Base-by-base conservation (phyloP, 2,329 filamentous ascomycete species). In the Didymella glomerata region DNA sequence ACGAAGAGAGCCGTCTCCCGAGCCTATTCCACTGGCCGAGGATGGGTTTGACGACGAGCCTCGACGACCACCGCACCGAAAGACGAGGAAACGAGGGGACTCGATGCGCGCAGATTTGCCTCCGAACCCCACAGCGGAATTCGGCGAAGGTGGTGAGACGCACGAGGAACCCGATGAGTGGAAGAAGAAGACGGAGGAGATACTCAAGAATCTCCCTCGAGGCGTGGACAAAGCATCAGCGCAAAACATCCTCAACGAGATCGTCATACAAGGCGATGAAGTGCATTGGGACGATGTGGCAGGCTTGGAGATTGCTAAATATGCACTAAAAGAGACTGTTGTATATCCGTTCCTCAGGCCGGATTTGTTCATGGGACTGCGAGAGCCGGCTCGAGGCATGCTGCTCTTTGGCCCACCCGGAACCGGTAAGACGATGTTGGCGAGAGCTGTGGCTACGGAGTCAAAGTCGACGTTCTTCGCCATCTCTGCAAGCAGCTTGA, bases 351-450 rank as follows among this genome's bases (percentile, higher is more conserved):
- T 99, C 74, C 81, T 99, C 11, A 90, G 95, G 1, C 95, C 95
- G 1, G 95, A 99, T 77, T 81, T 99, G 2, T 99, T 99, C 79
- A 95, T 94, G 86, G 95, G 95, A 0, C 83, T 99, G 11, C 90
- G 95, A 38, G 95, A 99, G 73, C 95, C 95, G 20, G 94, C 95
- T 14, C 85, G 93, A 57, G 95, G 95, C 6, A 98, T 99, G 92
- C 83, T 99, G 1, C 83, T 99, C 1, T 99, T 99, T 73, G 95
- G 95, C 0, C 95, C 95, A 1, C 95, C 95, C 0, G 95, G 95
- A n/a, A 99, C 95, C 0, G 95, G 95, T 51, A 99, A 99, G 78
- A 99, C 95, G 0, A 99, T 99, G 95, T 82, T 99, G 36, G 95
- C 95, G 10, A 87, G 95, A 64, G 93, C 92, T 9, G 94, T 98